Evolutionary conservation across 2,329 filamentous ascomycete species (phyloP).

Genomic region (Scytalidium sp.): DNA sequence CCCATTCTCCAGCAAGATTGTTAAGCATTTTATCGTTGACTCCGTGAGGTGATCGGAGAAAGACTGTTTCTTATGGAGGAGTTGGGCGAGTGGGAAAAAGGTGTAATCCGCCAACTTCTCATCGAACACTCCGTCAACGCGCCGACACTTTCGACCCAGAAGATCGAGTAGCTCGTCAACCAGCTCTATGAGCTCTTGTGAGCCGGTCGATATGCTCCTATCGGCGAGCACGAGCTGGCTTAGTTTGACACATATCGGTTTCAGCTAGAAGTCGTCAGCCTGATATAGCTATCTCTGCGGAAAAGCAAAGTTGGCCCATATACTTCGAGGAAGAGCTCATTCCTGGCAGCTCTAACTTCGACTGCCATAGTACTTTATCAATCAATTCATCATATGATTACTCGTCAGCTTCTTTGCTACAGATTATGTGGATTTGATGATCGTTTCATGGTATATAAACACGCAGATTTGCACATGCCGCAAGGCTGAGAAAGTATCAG

Average conservation of each 20-base stretch:
- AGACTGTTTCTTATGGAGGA: constrained; percentile 72
- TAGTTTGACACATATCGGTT: constrained; percentile 59
- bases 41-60: constrained; percentile 74
- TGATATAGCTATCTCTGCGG: too few relatives aligned
- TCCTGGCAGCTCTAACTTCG: constrained; percentile 21
- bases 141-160: constrained; percentile 34
- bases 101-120: constrained; percentile 87
- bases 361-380: too few relatives aligned
- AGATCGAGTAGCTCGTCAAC: constrained; percentile 42
- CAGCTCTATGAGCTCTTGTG: constrained; percentile 43
- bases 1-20: constrained; percentile 69
- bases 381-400: too few relatives aligned
- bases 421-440: too few relatives aligned
- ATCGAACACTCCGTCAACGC: constrained; percentile 60
- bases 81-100: constrained; percentile 88
- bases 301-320: too few relatives aligned
- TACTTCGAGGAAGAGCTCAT: constrained; percentile 30
- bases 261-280: too few relatives aligned
- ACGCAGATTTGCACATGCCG: too few relatives aligned
- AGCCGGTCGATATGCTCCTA: constrained; percentile 36
- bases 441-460: too few relatives aligned
- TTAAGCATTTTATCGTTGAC: constrained; percentile 70
- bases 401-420: too few relatives aligned
- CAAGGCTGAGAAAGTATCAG: too few relatives aligned
- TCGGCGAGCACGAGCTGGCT: constrained; percentile 54